Conservation (phyloP, 495 filamentous ascomycete genomes). For the Acidomyces sp. region DNA sequence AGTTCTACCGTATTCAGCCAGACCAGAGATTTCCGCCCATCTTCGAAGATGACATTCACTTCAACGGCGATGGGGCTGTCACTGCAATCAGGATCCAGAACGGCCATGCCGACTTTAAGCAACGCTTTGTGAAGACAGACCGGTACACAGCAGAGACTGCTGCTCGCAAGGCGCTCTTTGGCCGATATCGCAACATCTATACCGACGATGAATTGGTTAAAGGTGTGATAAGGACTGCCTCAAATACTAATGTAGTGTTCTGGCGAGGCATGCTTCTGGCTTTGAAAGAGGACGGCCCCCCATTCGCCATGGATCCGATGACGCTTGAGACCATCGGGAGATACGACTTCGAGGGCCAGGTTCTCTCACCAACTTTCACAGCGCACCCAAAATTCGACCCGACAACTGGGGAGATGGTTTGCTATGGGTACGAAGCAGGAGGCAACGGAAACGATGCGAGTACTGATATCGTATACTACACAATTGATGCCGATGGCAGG, state of each 20-base stretch:
- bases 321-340: slow-evolving; percentile 21
- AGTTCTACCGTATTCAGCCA: slow-evolving; percentile 42
- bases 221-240: slow-evolving; percentile 19
- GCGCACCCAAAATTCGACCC: slow-evolving; percentile 52
- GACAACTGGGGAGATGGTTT: slow-evolving; percentile 36
- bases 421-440: slow-evolving; percentile 28
- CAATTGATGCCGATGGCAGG: slow-evolving; percentile 21
- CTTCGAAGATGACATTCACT: slow-evolving; percentile 31
- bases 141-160: slow-evolving; percentile 18
- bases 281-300: slow-evolving; percentile 22
- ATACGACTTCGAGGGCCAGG: slow-evolving; percentile 42
- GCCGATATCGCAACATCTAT: slow-evolving; percentile 22
- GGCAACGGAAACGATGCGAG: slow-evolving; percentile 21
- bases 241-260: slow-evolving; percentile 22
- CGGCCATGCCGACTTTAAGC: slow-evolving; percentile 30
- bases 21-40: slow-evolving; percentile 38
- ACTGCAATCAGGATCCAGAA: slow-evolving; percentile 40
- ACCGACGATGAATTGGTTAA: slow-evolving; percentile 23
- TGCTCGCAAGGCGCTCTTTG: slow-evolving; percentile 18
- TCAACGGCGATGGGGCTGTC: slow-evolving; percentile 29
- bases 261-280: slow-evolving; percentile 22
- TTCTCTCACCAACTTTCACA: slow-evolving; percentile 40
- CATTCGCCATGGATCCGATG: slow-evolving; percentile 21
- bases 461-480: slow-evolving; percentile 21
- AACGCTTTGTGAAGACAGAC: slow-evolving; percentile 22